phyloP scores from a whole-genome alignment of 129 eudicot species.

The Lactuca saligna region DNA sequence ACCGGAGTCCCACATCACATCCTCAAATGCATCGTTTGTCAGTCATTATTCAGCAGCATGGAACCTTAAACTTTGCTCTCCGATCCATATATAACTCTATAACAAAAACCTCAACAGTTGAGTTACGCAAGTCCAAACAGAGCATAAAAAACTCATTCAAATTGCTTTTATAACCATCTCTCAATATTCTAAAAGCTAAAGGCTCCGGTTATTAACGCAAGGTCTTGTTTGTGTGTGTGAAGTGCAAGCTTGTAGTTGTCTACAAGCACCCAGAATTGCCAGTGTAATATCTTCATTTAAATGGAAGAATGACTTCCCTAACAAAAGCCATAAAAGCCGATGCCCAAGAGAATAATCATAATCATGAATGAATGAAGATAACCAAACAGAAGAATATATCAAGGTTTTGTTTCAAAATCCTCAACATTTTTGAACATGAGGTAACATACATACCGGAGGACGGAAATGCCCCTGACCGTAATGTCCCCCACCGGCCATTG shows the following conservation, averaged over 20 bases:
- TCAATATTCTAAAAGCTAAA: background rate
- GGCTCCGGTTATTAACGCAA: background rate
- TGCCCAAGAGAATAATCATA: slow-evolving; percentile 3
- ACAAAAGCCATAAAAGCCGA: background rate
- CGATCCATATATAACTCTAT: slow-evolving; percentile 19
- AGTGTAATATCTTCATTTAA: slow-evolving; percentile 6
- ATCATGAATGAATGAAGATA: slow-evolving; percentile 5
- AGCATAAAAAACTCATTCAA: slow-evolving; percentile 19
- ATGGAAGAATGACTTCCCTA: background rate
- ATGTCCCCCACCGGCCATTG: slow-evolving; percentile 24
- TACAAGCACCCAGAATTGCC: background rate
- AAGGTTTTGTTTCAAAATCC: slow-evolving; percentile 2
- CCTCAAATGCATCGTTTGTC: slow-evolving; percentile 38
- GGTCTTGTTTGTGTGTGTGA: too few relatives aligned
- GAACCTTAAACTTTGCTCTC: slow-evolving; percentile 23
- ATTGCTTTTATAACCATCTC: slow-evolving; percentile 21
- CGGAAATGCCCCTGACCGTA: slow-evolving; percentile 29
- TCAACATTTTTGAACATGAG: background rate
- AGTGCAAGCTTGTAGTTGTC: background rate
- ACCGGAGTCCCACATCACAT: slow-evolving; percentile 19
- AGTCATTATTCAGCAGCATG: too few relatives aligned
- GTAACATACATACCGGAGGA: slow-evolving; percentile 39
- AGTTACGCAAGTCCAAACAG: slow-evolving; percentile 30
- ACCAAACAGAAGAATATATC: slow-evolving; percentile 1
- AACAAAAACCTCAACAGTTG: slow-evolving; percentile 37